Percentiles rank a stretch among this genome's conserved stretches.
phyloP scores from a whole-genome alignment of 768 basidiomycete species.

The Phanerochaete carnosa region DNA sequence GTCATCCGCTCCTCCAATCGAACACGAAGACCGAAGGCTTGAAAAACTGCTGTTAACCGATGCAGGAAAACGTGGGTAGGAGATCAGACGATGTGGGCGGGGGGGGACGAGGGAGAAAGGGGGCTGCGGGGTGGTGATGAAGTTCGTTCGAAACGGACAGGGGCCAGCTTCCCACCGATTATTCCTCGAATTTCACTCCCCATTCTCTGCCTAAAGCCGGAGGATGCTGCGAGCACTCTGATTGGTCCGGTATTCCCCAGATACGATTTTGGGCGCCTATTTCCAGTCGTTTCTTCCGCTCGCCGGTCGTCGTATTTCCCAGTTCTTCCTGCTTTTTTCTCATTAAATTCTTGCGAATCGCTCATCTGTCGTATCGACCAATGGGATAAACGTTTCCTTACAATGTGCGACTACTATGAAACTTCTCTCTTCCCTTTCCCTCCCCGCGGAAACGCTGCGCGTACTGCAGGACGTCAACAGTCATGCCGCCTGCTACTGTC shows the following conservation, averaged over 20 bases:
- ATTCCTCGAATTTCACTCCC: slow-evolving; percentile 6
- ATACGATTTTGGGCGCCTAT: slow-evolving; percentile 19
- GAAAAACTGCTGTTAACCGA: neutral
- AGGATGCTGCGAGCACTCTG: slow-evolving; percentile 6
- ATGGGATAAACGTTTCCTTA: no score
- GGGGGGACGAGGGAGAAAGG: slow-evolving; percentile 18
- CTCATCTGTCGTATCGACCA: no score
- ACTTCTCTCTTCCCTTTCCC: no score
- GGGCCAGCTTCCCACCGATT: slow-evolving; percentile 11
- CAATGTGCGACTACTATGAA: no score
- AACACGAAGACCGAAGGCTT: neutral
- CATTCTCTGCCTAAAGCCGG: slow-evolving; percentile 1
- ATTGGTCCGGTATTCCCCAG: slow-evolving; percentile 32
- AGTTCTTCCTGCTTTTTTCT: neutral
- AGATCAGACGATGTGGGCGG: slow-evolving; percentile 10
- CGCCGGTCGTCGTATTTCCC: neutral
- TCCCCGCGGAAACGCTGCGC: no score
- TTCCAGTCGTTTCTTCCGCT: neutral
- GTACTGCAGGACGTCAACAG: no score
- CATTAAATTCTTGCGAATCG: no score
- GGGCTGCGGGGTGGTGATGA: slow-evolving; percentile 26
- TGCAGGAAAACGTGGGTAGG: neutral
- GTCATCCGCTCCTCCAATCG: neutral
- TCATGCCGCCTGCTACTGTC: no score
- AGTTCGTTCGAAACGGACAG: slow-evolving; percentile 23